These are phyloP conservation scores for Porphyrellus cyaneotinctus DNA, from an alignment of 768 basidiomycete genomes.

Conservation along the genomic window DNA sequence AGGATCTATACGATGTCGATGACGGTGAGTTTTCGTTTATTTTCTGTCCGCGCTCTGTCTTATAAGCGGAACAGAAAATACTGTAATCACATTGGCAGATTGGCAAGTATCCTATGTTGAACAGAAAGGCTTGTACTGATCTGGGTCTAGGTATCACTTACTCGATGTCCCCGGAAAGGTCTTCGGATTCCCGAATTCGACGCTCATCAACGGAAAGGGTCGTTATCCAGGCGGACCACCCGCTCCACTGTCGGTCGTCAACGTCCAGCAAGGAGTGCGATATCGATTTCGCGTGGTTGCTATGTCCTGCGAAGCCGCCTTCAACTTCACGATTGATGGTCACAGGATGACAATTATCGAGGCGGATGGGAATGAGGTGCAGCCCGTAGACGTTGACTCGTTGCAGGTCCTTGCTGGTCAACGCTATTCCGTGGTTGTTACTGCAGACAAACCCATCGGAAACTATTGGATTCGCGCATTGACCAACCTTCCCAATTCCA, in stretches of 20 bases:
- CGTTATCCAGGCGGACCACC: neutral
- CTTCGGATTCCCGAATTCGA: neutral
- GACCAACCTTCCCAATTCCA: neutral
- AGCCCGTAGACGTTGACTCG: neutral
- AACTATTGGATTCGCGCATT: neutral
- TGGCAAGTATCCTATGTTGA: too few species aligned
- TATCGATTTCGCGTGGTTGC: neutral
- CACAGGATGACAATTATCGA: neutral
- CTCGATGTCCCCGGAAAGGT: too few species aligned
- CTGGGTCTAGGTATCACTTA: too few species aligned
- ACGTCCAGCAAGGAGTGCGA: neutral
- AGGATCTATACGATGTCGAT: too few species aligned
- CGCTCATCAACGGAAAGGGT: neutral
- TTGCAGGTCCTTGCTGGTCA: neutral
- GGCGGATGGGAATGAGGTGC: neutral
- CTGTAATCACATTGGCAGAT: too few species aligned
- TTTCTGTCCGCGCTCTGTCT: too few species aligned
- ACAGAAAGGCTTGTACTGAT: too few species aligned
- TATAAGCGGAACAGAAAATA: too few species aligned
- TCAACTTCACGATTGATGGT: neutral
- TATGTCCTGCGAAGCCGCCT: neutral
- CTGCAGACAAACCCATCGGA: neutral
- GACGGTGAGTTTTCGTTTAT: too few species aligned
- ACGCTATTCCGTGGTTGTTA: neutral
- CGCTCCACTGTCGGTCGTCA: neutral